Evolutionary conservation across 495 filamentous ascomycete genomes (phyloP), one percentile per base, ranked within the genome.

Genomic region (Aspergillus biplanus): DNA sequence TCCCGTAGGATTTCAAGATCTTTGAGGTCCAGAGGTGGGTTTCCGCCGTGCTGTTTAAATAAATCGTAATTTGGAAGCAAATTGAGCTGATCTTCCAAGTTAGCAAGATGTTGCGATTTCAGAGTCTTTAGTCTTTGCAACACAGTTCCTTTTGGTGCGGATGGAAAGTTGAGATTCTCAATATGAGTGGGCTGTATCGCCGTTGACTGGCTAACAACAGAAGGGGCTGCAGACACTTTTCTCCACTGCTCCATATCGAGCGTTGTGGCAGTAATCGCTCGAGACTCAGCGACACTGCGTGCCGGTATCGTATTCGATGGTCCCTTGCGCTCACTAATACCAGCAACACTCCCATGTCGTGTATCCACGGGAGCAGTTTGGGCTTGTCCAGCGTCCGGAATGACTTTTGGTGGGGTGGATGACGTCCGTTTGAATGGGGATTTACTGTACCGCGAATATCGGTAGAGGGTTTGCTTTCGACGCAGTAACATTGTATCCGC

Each of bases 391-490:
- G 39, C 33, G 32, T 21, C 6, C 8, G 60, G 27, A 18, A 33
- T 15, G 3, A 18, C 9, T 27, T 63, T 34, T 5, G 21, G 15
- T 31, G 33, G 9, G 33, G 34, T 33, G 16, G 44, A 33, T 44
- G 33, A 5, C 2, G 47, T 13, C 16, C 31, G 13, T 9, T 27
- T 27, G 21, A 44, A 46, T 52, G 54, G 34, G 33, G 47, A 57
- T 32, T 63, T 58, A 27, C 33, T 35, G 21, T 54, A 61, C 3
- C 61, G 61, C 15, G 61, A 63, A 5, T 34, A 9, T n/a, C 53
- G 52, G 44, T 63, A 63, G 33, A 63, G 61, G 31, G 57, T 57
- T n/a, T 54, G 42, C 31, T 52, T 63, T 33, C 61, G 53, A 12
- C 61, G 61, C 11, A 63, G 13, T 11, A 63, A 42, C 61, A 63